Percentiles rank a stretch among this genome's conserved stretches.
These are phyloP conservation scores for Aspergillus saccharolyticus DNA, from an alignment of 495 filamentous ascomycete species.

Conservation along the genomic window DNA sequence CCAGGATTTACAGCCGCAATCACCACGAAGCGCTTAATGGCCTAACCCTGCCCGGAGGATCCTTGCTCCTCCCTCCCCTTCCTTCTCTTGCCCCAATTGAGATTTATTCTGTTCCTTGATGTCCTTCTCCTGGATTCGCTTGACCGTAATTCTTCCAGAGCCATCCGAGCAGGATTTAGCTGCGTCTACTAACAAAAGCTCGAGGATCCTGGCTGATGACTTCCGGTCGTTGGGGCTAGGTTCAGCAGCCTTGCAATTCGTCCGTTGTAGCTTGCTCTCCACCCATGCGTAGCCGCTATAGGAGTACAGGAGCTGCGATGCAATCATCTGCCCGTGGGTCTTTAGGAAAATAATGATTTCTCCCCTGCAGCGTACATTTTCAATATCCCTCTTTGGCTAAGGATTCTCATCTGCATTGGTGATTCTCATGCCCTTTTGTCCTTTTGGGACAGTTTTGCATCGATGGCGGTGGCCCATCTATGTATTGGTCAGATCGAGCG, in stretches of 20 bases:
- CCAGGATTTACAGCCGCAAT: constrained; percentile 21
- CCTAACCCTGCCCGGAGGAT: constrained; percentile 2
- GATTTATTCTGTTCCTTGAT: constrained; percentile 1
- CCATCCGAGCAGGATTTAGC: constrained; percentile 4
- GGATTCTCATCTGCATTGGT: background rate
- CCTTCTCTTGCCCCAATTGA: constrained; percentile 1
- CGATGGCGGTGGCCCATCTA: background rate
- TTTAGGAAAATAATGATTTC: background rate
- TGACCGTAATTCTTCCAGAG: background rate
- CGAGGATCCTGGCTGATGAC: constrained; percentile 12
- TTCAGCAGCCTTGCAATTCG: constrained; percentile 10
- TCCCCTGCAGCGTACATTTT: background rate
- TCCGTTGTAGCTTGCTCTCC: background rate
- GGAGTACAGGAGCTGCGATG: constrained; percentile 5
- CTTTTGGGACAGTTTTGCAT: background rate
- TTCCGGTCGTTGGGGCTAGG: constrained; percentile 8
- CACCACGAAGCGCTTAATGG: constrained; percentile 14
- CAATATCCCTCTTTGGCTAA: background rate
- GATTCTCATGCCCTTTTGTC: background rate
- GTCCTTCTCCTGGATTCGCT: background rate
- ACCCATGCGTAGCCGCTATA: constrained; percentile 9
- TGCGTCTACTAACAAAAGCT: background rate
- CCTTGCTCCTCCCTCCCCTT: background rate
- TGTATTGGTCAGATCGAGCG: constrained; percentile 15
- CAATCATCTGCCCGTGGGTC: constrained; percentile 7